Evolutionary conservation across 2,329 filamentous ascomycete species (phyloP).

Genomic region (Phoma herbarum): DNA sequence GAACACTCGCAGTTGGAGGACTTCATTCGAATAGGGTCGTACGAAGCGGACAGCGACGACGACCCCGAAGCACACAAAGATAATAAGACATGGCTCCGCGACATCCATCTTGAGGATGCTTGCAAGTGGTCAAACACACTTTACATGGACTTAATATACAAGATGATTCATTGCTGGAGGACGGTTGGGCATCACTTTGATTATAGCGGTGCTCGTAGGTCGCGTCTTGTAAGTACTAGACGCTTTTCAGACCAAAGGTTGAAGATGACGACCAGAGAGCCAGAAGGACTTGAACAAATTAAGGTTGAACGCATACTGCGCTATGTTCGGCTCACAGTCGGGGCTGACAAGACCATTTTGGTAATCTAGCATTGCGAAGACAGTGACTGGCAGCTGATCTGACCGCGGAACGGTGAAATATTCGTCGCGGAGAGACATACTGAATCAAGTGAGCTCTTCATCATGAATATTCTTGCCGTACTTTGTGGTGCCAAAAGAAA

Average conservation of each 20-base stretch:
- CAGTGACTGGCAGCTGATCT: conserved; percentile 3
- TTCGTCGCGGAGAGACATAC: conserved; percentile 16
- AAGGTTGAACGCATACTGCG: not conserved
- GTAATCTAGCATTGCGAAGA: conserved; percentile 2
- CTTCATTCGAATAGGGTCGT: conserved; percentile 51
- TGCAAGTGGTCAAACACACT: conserved; percentile 44
- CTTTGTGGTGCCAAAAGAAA: not conserved
- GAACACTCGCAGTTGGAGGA: conserved; percentile 50
- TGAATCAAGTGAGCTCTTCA: conserved; percentile 8
- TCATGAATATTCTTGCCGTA: conserved; percentile 2
- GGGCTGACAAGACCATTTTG: not conserved
- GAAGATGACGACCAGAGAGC: conserved; percentile 4
- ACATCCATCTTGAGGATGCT: conserved; percentile 48
- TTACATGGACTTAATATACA: conserved; percentile 47
- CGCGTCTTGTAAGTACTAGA: not conserved
- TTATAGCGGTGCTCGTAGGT: not conserved
- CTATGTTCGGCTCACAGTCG: not conserved
- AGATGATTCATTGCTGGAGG: conserved; percentile 28
- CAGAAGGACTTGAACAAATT: not conserved
- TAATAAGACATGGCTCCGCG: conserved; percentile 40
- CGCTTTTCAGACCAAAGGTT: not conserved
- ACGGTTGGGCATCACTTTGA: conserved; percentile 29
- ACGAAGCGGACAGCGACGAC: conserved; percentile 49
- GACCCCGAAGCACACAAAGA: conserved; percentile 53
- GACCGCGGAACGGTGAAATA: not conserved